A percentile compares a stretch with the other conserved stretches of the same genome.
These are phyloP conservation scores for Ampelomyces quisqualis DNA, from an alignment of 2,329 filamentous ascomycete species.

Conservation along the genomic window DNA sequence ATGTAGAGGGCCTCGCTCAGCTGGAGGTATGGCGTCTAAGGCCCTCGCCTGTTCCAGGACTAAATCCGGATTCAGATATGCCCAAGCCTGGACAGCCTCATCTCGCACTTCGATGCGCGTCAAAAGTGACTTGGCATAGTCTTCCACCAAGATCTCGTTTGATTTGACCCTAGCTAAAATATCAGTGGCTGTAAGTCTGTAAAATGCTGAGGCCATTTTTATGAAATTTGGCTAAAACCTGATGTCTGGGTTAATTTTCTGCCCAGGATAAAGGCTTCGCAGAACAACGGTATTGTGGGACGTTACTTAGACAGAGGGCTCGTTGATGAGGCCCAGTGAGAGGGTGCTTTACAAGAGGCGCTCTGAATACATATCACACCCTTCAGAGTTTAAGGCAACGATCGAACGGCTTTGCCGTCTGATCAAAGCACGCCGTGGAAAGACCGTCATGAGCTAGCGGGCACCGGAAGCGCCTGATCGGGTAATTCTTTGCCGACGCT, in stretches of 20 bases:
- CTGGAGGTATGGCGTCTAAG: conserved; percentile 53
- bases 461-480: conserved; percentile 7
- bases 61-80: conserved; percentile 33
- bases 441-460: conserved; percentile 1
- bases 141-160: not conserved
- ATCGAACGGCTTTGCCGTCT: not conserved
- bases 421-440: not conserved
- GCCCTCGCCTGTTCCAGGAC: conserved; percentile 53
- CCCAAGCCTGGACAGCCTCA: conserved; percentile 32
- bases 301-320: no score
- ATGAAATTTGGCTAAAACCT: no score
- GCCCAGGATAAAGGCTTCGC: no score
- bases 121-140: conserved; percentile 5
- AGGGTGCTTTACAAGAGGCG: no score
- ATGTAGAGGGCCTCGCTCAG: conserved; percentile 57
- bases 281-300: no score
- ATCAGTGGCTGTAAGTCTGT: conserved; percentile 1
- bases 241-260: no score
- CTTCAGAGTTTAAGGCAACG: no score
- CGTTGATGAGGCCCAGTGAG: no score
- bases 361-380: no score
- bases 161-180: not conserved
- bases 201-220: not conserved
- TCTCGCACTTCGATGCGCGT: conserved; percentile 29
- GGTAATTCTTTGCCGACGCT: conserved; percentile 1